Evolutionary conservation across 345 rosid genomes (phyloP), one percentile per base, ranked within the genome.

Genomic region (Raphanus sativus): DNA sequence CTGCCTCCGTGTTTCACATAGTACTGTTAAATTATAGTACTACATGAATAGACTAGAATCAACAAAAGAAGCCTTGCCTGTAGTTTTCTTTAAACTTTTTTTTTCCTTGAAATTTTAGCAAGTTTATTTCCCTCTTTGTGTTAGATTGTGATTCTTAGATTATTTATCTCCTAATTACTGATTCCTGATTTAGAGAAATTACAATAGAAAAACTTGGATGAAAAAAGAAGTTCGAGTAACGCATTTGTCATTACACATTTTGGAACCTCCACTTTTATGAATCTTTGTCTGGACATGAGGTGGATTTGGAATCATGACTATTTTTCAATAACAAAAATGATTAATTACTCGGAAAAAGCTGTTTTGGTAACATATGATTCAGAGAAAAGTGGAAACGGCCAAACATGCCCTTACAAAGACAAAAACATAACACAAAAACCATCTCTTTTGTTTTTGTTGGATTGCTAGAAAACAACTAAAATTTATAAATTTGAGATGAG

Each of bases 321-420:
- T 80, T 84, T 69, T 55, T 70, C 26, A 48, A 21, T 10, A 5
- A 26, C 7, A 50, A 50, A n/a, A 52, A 3, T 4, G 2, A 33
- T 61, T 0, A 67, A 54, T 2, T 40, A 59, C 10, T 16, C 2
- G 11, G 50, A 30, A 79, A 79, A 79, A 67, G 65, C 74, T 61
- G 40, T 29, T 74, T 79, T 54, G 62, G 70, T 65, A 58, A 63
- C 63, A 74, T 69, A 64, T 81, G 87, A 89, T 87, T 92, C 90
- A 81, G 52, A 71, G 84, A 82, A 80, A 65, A 12, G 30, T 0
- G 67, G 72, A 84, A 81, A 66, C 75, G 61, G 82, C 89, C 96
- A 90, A 90, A 81, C 88, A 86, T 42, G 83, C 84, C 90, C 86
- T 78, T 76, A 81, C 96, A 77, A 89, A 80, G 94, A 89, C 94